Evolutionary conservation across 2,329 filamentous ascomycete species (phyloP), one percentile per base, ranked within the genome.

Genomic region (Aspergillus sp.): DNA sequence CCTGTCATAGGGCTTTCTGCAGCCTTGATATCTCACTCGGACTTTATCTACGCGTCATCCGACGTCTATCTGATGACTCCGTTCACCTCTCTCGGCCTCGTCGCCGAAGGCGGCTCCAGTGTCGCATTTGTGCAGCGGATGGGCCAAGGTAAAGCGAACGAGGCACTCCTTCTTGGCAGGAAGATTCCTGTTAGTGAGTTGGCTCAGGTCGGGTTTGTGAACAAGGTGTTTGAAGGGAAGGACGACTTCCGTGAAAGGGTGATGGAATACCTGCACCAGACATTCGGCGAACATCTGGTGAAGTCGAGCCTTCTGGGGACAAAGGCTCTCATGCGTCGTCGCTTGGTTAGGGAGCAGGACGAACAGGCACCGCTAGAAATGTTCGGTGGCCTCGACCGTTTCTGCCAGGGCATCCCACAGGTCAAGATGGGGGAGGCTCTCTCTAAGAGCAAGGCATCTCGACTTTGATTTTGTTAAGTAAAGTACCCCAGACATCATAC

Each of bases 161-260:
- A 96, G 81, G 91, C 91, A 16, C 82, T 96, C 14, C 86, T 96
- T 64, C 91, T 93, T 86, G 89, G 87, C 68, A 87, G 87, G 71
- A 81, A 86, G 39, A 88, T 96, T 65, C 70, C 78, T 0, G 82
- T 83, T 20, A 82, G 85, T 24, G 90, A 92, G 69, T 78, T 96
- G 49, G 78, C 90, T 62, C 77, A 81, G 22, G 82, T 82, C 2
- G 91, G 91, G 0, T 96, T 90, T 67, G 89, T 92, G 36, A 96
- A 95, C 66, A 87, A 86, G 71, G 80, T 93, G 11, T 51, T 55
- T 2, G 52, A 54, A 6, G 46, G 24, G 12, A 26, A 39, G 9
- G 47, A 14, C 2, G 22, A 45, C 4, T 58, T 58, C 18, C 20
- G 18, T 10, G 31, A 49, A 12, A 12, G 22, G 36, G 56, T 58